Evolutionary conservation across 108 stramenopile genomes (phyloP), one percentile per base, ranked within the genome.

Genomic region (Bacterosira constricta): DNA sequence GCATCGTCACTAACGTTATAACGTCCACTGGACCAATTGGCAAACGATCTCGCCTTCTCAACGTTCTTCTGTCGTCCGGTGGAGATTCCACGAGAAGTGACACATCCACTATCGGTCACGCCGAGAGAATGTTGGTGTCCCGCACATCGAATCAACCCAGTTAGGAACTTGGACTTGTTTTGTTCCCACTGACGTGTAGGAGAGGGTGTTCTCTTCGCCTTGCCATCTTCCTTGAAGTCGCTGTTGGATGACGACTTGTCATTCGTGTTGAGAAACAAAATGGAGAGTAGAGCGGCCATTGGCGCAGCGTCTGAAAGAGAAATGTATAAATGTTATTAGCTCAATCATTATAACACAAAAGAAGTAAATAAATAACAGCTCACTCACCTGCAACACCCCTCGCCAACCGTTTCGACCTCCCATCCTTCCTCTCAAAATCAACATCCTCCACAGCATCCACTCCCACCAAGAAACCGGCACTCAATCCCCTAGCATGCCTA

Each of bases 281-380:
- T 90, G 31, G 83, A 86, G 23, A 81, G 85, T 36, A 94, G 69
- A 20, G 83, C 86, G 21, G 90, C 89, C 93, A 91, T 94, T 6
- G 82, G 80, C 15, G 88, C 83, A 53, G 84, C 77, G 61, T 94
- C 90, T 26, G 23, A 26, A 49, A 49, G 26, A 49, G 21, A 10
- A 25, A n/a, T n/a, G n/a, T n/a, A n/a, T n/a, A n/a, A n/a, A n/a
- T n/a, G n/a, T n/a, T n/a, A 25, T 49, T 21, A 49, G 47, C 3
- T 49, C 47, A 3, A 49, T 7, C 23, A 25, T 25, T 4, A 4
- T 25, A 49, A 49, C 47, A 49, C 12, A 25, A 49, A 26, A 26
- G 1, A 49, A 10, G 25, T 1, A 25, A 49, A 12, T 11, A 10
- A 49, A 26, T 1, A 49, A 49, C 18, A 20, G 47, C 47, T 49